phyloP scores from a whole-genome alignment of 768 basidiomycete genomes.

The Mycena belliarum region DNA sequence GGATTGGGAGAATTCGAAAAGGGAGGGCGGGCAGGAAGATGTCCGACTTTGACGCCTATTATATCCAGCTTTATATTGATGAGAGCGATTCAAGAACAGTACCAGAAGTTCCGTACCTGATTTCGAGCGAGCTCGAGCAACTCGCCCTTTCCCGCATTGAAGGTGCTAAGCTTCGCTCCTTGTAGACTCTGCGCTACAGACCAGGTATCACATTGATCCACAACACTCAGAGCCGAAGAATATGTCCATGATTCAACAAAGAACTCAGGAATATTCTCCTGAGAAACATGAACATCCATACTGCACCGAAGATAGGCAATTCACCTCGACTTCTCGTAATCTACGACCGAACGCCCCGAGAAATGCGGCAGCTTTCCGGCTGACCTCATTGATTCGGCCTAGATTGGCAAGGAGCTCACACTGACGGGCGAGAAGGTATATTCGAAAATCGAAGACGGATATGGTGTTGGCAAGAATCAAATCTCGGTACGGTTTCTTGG shows the following conservation, averaged over 20 bases:
- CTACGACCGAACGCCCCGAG: constrained; percentile 74
- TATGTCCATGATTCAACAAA: constrained; percentile 95
- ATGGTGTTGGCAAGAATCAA: constrained; percentile 89
- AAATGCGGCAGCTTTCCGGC: constrained; percentile 71
- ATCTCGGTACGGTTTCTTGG: constrained; percentile 85
- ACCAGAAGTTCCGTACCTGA: constrained; percentile 56
- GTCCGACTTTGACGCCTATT: constrained; percentile 72
- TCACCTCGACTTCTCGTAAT: constrained; percentile 75
- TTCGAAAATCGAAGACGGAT: constrained; percentile 90
- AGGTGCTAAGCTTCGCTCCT: constrained; percentile 45
- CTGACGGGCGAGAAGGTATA: constrained; percentile 88
- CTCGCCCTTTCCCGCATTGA: constrained; percentile 84
- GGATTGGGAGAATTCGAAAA: constrained; percentile 58
- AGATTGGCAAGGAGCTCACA: constrained; percentile 73
- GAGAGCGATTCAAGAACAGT: background rate
- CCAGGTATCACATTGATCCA: constrained; percentile 81
- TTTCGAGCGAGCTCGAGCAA: constrained; percentile 83
- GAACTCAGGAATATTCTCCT: constrained; percentile 58
- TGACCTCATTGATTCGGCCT: constrained; percentile 68
- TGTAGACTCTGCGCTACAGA: constrained; percentile 50
- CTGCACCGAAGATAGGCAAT: background rate
- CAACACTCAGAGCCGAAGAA: constrained; percentile 81
- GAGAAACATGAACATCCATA: background rate
- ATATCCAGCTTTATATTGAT: constrained; percentile 68
- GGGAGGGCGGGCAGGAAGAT: constrained; percentile 71